Evolutionary conservation across 106 monocot genomes (phyloP).

Genomic region (Amphibolis antarctica): DNA sequence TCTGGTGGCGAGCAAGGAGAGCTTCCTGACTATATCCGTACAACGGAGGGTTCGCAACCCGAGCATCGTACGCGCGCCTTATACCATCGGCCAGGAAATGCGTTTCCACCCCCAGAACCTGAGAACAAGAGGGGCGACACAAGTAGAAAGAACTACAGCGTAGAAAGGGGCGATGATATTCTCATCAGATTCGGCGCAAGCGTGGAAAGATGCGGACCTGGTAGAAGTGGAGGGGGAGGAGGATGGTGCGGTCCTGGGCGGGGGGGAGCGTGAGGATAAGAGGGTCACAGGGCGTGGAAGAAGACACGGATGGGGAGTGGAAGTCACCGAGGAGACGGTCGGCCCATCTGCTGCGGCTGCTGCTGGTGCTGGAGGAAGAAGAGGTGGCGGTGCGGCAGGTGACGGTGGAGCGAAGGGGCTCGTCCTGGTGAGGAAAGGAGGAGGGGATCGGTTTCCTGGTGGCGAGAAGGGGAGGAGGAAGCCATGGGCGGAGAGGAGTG

Average conservation of each 20-base stretch:
- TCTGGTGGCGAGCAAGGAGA: conserved; percentile 65
- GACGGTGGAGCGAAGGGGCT: conserved; percentile 6
- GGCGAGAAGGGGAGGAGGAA: background rate
- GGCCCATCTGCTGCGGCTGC: conserved; percentile 63
- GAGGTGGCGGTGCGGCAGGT: conserved; percentile 14
- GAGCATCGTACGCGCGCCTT: conserved; percentile 59
- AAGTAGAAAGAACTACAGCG: background rate
- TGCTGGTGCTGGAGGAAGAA: conserved; percentile 14
- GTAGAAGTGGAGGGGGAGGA: conserved; percentile 83
- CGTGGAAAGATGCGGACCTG: conserved; percentile 17
- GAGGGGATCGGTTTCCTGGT: background rate
- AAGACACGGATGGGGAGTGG: conserved; percentile 29
- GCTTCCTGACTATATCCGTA: conserved; percentile 76
- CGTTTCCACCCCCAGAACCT: conserved; percentile 82
- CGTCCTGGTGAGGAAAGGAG: background rate
- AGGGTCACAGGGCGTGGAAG: conserved; percentile 6
- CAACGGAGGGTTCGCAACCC: conserved; percentile 46
- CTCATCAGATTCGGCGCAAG: background rate
- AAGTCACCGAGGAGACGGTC: conserved; percentile 83
- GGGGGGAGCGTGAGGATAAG: conserved; percentile 8
- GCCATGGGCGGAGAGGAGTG: background rate
- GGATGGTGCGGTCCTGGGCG: conserved; percentile 33
- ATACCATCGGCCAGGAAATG: conserved; percentile 82
- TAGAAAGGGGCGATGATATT: background rate
- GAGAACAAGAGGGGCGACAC: background rate